Conservation (phyloP, 2,329 filamentous ascomycete species). For the Ceratocystis papillata region DNA sequence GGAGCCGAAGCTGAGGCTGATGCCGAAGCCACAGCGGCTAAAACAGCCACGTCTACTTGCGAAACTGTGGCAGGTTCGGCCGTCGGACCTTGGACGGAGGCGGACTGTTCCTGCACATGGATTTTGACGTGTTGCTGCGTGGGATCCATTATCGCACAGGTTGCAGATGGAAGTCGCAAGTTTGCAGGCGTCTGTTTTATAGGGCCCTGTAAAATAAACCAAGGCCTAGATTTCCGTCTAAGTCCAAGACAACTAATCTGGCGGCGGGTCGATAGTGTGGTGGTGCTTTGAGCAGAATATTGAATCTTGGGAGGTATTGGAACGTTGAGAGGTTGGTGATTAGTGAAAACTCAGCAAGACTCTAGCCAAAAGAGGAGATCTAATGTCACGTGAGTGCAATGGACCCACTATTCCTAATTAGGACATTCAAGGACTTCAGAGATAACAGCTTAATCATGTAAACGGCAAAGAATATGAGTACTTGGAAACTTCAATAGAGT, state of each 20-base stretch:
- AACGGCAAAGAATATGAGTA: too few species aligned
- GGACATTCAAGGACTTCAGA: background rate
- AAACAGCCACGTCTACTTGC: conserved; percentile 8
- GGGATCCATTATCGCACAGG: background rate
- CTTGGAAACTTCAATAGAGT: too few species aligned
- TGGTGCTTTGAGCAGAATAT: conserved; percentile 11
- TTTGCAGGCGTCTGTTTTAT: background rate
- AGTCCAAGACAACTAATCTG: background rate
- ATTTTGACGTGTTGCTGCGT: conserved; percentile 1
- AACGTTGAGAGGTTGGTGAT: conserved; percentile 22
- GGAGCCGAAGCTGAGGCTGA: background rate
- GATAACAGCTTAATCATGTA: too few species aligned
- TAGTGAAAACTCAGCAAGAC: conserved; percentile 20
- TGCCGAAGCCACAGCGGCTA: background rate
- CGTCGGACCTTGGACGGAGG: background rate
- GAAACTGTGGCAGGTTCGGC: background rate
- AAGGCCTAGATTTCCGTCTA: background rate
- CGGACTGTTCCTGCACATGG: conserved; percentile 5
- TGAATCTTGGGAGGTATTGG: conserved; percentile 22
- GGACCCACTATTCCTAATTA: background rate
- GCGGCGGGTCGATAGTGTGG: conserved; percentile 1
- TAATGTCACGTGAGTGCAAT: background rate
- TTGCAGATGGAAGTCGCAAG: background rate
- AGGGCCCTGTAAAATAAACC: conserved; percentile 1
- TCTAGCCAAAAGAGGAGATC: conserved; percentile 5